A percentile compares a stretch with the other conserved stretches of the same genome.
Evolutionary conservation across 2,329 filamentous ascomycete genomes (phyloP).

Genomic region (Lithohypha guttulata): DNA sequence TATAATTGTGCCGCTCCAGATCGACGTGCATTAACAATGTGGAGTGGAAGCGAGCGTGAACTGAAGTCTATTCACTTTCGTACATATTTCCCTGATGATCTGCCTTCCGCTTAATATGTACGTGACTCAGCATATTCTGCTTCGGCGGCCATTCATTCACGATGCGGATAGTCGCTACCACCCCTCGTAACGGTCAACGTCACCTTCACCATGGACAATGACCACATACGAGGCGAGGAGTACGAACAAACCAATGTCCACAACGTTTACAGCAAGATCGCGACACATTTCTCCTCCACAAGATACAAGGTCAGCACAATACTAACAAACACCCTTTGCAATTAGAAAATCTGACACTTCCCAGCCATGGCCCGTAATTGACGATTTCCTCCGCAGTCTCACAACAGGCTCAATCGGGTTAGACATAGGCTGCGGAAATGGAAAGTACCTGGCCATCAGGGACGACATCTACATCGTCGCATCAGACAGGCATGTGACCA

Average conservation of each 20-base stretch:
- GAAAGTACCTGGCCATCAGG: constrained; percentile 84
- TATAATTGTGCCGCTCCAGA: too few relatives aligned
- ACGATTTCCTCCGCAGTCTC: constrained; percentile 60
- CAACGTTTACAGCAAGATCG: constrained; percentile 61
- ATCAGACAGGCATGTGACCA: constrained; percentile 64
- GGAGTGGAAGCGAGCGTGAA: too few relatives aligned
- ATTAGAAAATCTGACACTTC: background rate
- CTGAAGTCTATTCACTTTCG: too few relatives aligned
- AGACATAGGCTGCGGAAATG: constrained; percentile 92
- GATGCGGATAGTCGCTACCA: too few relatives aligned
- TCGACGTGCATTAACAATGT: too few relatives aligned
- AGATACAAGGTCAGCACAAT: constrained; percentile 48
- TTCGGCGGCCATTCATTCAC: too few relatives aligned
- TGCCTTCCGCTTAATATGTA: too few relatives aligned
- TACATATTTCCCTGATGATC: too few relatives aligned
- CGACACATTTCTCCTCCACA: constrained; percentile 39
- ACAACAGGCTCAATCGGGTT: constrained; percentile 65
- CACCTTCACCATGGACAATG: constrained; percentile 9
- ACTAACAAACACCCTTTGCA: background rate
- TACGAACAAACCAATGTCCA: constrained; percentile 89
- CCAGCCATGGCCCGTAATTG: constrained; percentile 83
- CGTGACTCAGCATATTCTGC: too few relatives aligned
- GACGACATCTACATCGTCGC: constrained; percentile 66
- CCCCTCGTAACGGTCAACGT: too few relatives aligned
- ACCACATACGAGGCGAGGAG: constrained; percentile 16